phyloP scores from a whole-genome alignment of 2,329 filamentous ascomycete species.

The Lachnellula hyalina region DNA sequence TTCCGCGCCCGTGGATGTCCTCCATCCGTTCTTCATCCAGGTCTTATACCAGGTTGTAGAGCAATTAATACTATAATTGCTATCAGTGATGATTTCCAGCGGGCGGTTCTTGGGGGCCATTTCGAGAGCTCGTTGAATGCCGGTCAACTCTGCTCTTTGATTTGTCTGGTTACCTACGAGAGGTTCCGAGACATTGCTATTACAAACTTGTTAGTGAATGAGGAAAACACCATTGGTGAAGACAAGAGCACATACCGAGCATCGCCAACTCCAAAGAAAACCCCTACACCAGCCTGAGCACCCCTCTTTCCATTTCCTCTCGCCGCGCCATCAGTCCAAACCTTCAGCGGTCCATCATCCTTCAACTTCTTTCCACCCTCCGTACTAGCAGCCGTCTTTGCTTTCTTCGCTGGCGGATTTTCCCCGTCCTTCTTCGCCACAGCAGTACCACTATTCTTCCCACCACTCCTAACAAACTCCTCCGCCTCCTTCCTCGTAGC shows the following conservation, averaged over 20 bases:
- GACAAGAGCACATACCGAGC: constrained; percentile 38
- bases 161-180: constrained; percentile 66
- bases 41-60: constrained; percentile 74
- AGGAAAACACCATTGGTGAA: not conserved
- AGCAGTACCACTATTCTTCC: constrained; percentile 15
- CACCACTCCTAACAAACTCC: constrained; percentile 57
- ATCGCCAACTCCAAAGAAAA: constrained; percentile 56
- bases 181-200: constrained; percentile 46
- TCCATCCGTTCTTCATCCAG: constrained; percentile 76
- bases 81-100: constrained; percentile 81
- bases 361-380: constrained; percentile 13
- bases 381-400: constrained; percentile 6
- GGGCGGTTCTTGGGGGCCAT: constrained; percentile 61
- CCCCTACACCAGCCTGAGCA: constrained; percentile 56
- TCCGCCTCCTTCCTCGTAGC: constrained; percentile 66
- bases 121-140: constrained; percentile 77
- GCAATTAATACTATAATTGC: constrained; percentile 85
- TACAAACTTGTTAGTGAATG: constrained; percentile 4
- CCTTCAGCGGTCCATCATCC: constrained; percentile 32
- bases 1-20: constrained; percentile 59
- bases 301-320: constrained; percentile 53
- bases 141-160: constrained; percentile 90
- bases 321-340: constrained; percentile 56
- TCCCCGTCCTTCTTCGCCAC: constrained; percentile 28
- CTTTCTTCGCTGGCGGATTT: constrained; percentile 14